Percentiles rank a stretch among this genome's conserved stretches.
Conservation (phyloP, 2,329 filamentous ascomycete species). For the Penicillium rolfsii region DNA sequence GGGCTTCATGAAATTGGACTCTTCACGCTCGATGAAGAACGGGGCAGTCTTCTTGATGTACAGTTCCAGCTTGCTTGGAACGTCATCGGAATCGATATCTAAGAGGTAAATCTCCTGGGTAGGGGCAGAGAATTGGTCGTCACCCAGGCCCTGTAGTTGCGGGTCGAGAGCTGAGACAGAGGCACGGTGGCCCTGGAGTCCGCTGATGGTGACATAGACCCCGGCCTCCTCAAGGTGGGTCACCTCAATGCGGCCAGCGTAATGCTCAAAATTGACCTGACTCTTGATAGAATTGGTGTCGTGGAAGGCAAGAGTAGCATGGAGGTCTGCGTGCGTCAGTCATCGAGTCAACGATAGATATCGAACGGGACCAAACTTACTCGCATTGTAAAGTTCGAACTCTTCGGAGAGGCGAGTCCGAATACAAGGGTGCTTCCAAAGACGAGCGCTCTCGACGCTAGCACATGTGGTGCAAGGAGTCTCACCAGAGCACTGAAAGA, state of each 20-base stretch:
- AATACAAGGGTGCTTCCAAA: slow-evolving; percentile 65
- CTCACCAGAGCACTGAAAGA: slow-evolving; percentile 57
- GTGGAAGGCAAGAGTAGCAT: slow-evolving; percentile 57
- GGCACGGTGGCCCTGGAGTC: slow-evolving; percentile 45
- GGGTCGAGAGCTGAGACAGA: slow-evolving; percentile 43
- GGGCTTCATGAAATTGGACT: slow-evolving; percentile 55
- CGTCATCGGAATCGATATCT: slow-evolving; percentile 54
- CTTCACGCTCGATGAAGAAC: slow-evolving; percentile 54
- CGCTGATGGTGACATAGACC: slow-evolving; percentile 53
- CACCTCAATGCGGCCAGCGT: slow-evolving; percentile 58
- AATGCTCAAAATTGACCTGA: slow-evolving; percentile 53
- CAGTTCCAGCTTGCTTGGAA: slow-evolving; percentile 56
- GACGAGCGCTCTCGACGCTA: slow-evolving; percentile 61
- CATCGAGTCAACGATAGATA: neutral
- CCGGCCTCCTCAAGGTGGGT: slow-evolving; percentile 58
- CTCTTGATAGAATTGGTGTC: slow-evolving; percentile 54
- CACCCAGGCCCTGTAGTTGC: slow-evolving; percentile 47
- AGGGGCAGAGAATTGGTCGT: slow-evolving; percentile 43
- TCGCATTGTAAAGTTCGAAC: slow-evolving; percentile 60
- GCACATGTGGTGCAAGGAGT: slow-evolving; percentile 63
- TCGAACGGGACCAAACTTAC: slow-evolving; percentile 32
- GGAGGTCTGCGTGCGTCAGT: slow-evolving; percentile 46
- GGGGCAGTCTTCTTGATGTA: slow-evolving; percentile 56
- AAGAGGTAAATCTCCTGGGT: slow-evolving; percentile 52
- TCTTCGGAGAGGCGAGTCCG: slow-evolving; percentile 62